Evolutionary conservation across 257 asterid genomes (phyloP).

Genomic region (Vinca minor): DNA sequence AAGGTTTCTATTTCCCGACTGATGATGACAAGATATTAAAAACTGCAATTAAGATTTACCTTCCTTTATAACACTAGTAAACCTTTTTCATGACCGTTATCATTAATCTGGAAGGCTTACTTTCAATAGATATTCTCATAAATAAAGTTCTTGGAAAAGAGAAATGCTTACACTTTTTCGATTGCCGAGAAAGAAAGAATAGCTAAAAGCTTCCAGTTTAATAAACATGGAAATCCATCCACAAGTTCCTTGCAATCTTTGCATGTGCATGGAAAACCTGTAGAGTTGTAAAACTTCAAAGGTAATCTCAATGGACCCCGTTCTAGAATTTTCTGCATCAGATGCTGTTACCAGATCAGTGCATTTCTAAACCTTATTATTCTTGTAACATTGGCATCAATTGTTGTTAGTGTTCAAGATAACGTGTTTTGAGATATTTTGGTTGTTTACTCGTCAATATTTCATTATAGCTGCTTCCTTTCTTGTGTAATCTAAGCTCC

Average conservation of each 20-base stretch:
- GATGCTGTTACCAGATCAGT: neutral
- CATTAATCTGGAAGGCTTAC: neutral
- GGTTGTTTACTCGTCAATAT: neutral
- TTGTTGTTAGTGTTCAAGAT: neutral
- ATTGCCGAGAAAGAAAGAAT: no score
- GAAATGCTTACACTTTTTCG: no score
- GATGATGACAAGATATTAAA: neutral
- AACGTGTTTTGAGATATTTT: neutral
- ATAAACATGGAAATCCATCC: no score
- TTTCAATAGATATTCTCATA: neutral
- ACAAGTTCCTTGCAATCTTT: no score
- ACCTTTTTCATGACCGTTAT: neutral
- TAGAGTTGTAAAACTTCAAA: no score
- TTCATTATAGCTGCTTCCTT: neutral
- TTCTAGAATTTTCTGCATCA: neutral
- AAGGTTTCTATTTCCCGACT: neutral
- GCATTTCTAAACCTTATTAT: neutral
- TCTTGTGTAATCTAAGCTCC: constrained; percentile 7
- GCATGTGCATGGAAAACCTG: no score
- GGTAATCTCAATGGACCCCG: neutral
- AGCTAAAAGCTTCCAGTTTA: no score
- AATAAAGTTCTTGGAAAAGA: neutral
- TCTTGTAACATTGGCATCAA: neutral
- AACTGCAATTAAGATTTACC: neutral
- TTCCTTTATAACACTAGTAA: neutral